Conservation (phyloP, 345 rosid genomes). For the Rhodamnia rubescens region DNA sequence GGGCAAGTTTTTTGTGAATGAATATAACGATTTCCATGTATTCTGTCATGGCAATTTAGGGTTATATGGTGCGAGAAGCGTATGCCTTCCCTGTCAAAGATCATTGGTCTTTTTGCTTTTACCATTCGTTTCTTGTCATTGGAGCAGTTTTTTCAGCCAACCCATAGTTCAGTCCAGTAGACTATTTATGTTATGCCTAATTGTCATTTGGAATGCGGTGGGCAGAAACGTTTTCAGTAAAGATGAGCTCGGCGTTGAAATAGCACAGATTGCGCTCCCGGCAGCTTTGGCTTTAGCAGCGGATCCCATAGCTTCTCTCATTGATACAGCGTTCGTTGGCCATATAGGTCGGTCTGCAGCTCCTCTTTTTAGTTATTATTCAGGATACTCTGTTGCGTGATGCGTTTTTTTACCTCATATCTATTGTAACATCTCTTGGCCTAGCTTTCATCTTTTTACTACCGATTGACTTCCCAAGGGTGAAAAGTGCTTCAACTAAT, state of each 20-base stretch:
- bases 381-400: not conserved
- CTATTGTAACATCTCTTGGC: not conserved
- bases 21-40: not conserved
- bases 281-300: slow-evolving; percentile 91
- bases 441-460: not conserved
- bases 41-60: not conserved
- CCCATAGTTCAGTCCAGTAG: not conserved
- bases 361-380: not conserved
- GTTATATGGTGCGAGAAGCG: not conserved
- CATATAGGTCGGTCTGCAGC: slow-evolving; percentile 43
- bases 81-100: not conserved
- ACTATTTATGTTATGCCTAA: not conserved
- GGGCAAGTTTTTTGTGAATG: not conserved
- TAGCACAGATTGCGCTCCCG: slow-evolving; percentile 69
- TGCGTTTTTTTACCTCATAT: not conserved
- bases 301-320: slow-evolving; percentile 84
- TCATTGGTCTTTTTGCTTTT: not conserved
- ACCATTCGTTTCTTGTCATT: not conserved
- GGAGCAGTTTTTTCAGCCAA: not conserved
- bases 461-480: not conserved
- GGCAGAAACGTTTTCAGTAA: slow-evolving; percentile 41
- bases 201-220: not conserved
- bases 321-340: slow-evolving; percentile 92
- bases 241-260: slow-evolving; percentile 79
- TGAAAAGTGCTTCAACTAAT: not conserved